A percentile compares a stretch with the other conserved stretches of the same genome.
Evolutionary conservation across 495 filamentous ascomycete species (phyloP).

Genomic region (Thermothielavioides terrestris): DNA sequence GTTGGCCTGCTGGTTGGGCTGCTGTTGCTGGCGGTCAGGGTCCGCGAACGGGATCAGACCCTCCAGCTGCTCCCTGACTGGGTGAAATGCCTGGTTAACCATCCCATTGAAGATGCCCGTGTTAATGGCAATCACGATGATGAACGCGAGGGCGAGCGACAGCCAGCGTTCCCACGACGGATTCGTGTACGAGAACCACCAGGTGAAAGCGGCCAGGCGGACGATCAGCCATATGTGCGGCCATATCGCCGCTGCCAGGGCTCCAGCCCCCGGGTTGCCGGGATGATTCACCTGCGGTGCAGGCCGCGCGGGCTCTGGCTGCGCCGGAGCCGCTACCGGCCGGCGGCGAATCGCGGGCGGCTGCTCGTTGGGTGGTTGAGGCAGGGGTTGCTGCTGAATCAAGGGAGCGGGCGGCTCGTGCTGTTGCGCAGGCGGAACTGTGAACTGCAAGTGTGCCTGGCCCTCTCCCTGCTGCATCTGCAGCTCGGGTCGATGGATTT

Average conservation of each 20-base stretch:
- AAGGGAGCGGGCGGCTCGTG: not conserved
- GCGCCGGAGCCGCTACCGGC: slow-evolving; percentile 1
- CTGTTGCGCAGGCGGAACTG: not conserved
- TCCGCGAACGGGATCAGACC: slow-evolving; percentile 52
- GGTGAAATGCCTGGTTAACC: slow-evolving; percentile 48
- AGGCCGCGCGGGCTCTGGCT: slow-evolving; percentile 2
- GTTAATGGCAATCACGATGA: slow-evolving; percentile 56
- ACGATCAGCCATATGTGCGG: slow-evolving; percentile 70
- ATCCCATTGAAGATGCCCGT: slow-evolving; percentile 53
- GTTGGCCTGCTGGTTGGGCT: slow-evolving; percentile 4
- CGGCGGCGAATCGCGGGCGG: slow-evolving; percentile 10
- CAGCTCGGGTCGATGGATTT: slow-evolving; percentile 4
- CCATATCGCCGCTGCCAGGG: slow-evolving; percentile 42
- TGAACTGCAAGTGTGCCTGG: not conserved
- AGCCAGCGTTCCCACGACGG: slow-evolving; percentile 60
- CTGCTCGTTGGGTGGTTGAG: slow-evolving; percentile 10
- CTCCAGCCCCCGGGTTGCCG: slow-evolving; percentile 36
- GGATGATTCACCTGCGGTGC: slow-evolving; percentile 17
- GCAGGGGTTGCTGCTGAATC: slow-evolving; percentile 9
- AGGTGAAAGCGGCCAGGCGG: slow-evolving; percentile 66
- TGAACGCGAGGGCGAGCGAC: slow-evolving; percentile 44
- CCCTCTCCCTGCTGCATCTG: slow-evolving; percentile 6
- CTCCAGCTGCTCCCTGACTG: slow-evolving; percentile 64
- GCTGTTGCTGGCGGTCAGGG: slow-evolving; percentile 15
- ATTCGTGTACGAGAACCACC: slow-evolving; percentile 66